Evolutionary conservation across 2,329 filamentous ascomycete genomes (phyloP).

Genomic region (Cytospora piceicola): DNA sequence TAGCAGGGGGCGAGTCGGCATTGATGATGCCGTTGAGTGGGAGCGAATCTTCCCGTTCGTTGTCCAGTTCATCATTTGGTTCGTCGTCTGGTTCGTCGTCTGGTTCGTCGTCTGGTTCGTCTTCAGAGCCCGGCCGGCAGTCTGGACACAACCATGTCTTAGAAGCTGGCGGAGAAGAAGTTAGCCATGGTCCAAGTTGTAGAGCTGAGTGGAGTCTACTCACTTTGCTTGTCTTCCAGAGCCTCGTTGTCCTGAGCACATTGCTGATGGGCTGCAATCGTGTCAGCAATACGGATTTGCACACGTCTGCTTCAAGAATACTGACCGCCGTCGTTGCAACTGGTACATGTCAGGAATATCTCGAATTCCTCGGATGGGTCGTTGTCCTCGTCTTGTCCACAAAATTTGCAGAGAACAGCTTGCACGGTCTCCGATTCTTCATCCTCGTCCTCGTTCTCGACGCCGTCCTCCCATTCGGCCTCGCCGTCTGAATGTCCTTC

Average conservation of each 20-base stretch:
- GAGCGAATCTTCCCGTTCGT: slow-evolving; percentile 35
- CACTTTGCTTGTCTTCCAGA: slow-evolving; percentile 67
- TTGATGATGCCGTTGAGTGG: slow-evolving; percentile 39
- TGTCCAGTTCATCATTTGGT: slow-evolving; percentile 35
- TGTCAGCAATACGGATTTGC: slow-evolving; percentile 40
- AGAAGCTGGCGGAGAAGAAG: slow-evolving; percentile 40
- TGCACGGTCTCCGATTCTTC: slow-evolving; percentile 60
- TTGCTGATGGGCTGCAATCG: slow-evolving; percentile 79
- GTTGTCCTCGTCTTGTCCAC: slow-evolving; percentile 79
- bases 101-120: slow-evolving; percentile 36
- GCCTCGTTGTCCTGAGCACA: slow-evolving; percentile 77
- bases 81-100: slow-evolving; percentile 38
- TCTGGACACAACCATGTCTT: slow-evolving; percentile 57
- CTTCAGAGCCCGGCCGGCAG: slow-evolving; percentile 43
- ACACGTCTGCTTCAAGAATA: slow-evolving; percentile 34
- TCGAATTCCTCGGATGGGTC: slow-evolving; percentile 83
- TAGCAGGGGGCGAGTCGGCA: slow-evolving; percentile 45
- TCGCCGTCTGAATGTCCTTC: slow-evolving; percentile 45
- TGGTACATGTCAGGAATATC: slow-evolving; percentile 73
- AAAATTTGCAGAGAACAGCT: slow-evolving; percentile 66
- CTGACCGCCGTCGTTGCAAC: slow-evolving; percentile 84
- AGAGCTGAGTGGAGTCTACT: slow-evolving; percentile 36
- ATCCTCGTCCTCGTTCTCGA: slow-evolving; percentile 59
- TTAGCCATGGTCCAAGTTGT: slow-evolving; percentile 28
- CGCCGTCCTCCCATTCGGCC: slow-evolving; percentile 60